phyloP scores from a whole-genome alignment of 495 filamentous ascomycete species.

The Xylaria scruposa region DNA sequence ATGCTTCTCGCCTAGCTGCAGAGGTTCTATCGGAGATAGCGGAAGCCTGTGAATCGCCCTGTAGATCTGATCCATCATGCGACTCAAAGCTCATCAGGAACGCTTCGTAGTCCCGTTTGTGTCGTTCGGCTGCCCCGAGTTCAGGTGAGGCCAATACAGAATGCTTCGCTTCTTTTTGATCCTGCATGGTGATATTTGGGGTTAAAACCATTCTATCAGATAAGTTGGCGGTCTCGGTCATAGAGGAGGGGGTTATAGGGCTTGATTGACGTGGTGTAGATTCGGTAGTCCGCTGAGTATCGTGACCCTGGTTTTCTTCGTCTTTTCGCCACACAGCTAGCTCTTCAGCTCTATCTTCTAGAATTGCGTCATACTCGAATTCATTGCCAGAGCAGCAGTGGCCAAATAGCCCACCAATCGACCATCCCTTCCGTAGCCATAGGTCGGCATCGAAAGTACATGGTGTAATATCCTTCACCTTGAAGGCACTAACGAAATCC shows the following conservation, averaged over 20 bases:
- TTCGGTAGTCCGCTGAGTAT: conserved; percentile 7
- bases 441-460: conserved; percentile 73
- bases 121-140: neutral
- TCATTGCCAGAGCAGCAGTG: conserved; percentile 63
- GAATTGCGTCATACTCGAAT: conserved; percentile 72
- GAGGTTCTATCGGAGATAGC: conserved; percentile 38
- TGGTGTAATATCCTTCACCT: conserved; percentile 79
- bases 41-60: conserved; percentile 40
- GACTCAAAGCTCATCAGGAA: neutral
- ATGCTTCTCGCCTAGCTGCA: conserved; percentile 42
- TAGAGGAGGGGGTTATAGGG: neutral
- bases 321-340: conserved; percentile 17
- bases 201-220: neutral
- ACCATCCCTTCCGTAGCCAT: conserved; percentile 66
- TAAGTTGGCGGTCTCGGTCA: neutral
- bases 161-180: neutral
- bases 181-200: neutral
- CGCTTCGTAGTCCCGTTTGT: conserved; percentile 22
- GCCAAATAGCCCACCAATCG: conserved; percentile 74
- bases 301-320: neutral
- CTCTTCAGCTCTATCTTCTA: conserved; percentile 47
- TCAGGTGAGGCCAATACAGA: neutral
- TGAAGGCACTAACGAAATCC: conserved; percentile 69
- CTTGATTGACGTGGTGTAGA: neutral
- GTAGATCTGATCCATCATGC: conserved; percentile 22